Base-by-base conservation (phyloP, 1,284 basidiomycete genomes). In the Neonothopanus nambi region DNA sequence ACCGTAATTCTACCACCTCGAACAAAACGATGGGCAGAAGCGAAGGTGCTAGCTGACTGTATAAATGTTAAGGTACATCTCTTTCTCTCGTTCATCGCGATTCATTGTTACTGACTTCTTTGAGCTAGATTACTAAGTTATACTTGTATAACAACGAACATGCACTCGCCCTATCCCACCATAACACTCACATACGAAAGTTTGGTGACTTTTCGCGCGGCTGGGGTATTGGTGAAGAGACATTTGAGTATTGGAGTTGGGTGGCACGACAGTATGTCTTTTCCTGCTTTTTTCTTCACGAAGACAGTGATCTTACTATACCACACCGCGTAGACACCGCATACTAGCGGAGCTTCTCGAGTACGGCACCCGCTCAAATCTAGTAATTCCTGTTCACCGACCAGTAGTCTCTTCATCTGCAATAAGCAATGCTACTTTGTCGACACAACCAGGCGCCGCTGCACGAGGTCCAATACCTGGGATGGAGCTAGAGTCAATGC, bases 211-310 rank as follows among this genome's bases (percentile, higher is more conserved):
- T 98, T 53, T 94, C 91, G 8, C 79, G 90, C 6, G 89, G 91
- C 0, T 98, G 96, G 96, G 93, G 93, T 3, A 98, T 98, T 51
- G 95, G 95, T 11, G 92, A 95, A 62, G 90, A 94, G 63, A 97
- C 93, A 0, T 97, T 91, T 62, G 97, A 98, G 68, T 98, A 87
- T 66, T 98, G 96, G 96, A 91, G 89, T 61, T 99, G 95, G 96
- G 78, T 95, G 48, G 89, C 91, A 7, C 80, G 95, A 64, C 94
- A 98, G 90, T 93, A 61, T 57, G 88, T 78, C 9, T n/a, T 33
- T n/a, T 43, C 46, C 13, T n/a, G n/a, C n/a, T n/a, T 45, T 40
- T 38, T n/a, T 3, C 30, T 9, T 33, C 8, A 33, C 30, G 9
- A 52, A n/a, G 20, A 26, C 39, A n/a, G n/a, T 51, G n/a, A n/a